These are phyloP conservation scores for Fusarium multiceps DNA, from an alignment of 2,329 filamentous ascomycete genomes.

Conservation along the genomic window DNA sequence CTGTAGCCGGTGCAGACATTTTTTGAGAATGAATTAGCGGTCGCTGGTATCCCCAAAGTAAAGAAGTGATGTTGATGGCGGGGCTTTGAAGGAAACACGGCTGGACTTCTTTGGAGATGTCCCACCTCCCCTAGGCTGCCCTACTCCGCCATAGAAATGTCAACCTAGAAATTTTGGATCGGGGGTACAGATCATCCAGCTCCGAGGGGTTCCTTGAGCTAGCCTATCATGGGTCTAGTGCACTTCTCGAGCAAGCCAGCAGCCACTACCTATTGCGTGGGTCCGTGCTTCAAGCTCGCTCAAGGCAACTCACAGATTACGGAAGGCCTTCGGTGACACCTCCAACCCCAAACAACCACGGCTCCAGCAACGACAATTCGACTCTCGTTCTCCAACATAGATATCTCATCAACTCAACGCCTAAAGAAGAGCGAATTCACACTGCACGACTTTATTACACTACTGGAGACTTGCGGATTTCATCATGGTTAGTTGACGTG, in stretches of 20 bases:
- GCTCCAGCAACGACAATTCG: constrained; percentile 35
- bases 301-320: constrained; percentile 57
- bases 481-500: constrained; percentile 56
- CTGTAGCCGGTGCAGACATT: constrained; percentile 57
- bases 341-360: constrained; percentile 47
- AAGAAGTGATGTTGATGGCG: constrained; percentile 46
- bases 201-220: constrained; percentile 47
- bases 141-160: constrained; percentile 52
- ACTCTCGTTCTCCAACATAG: constrained; percentile 20
- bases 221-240: constrained; percentile 43
- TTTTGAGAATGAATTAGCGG: constrained; percentile 48
- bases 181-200: constrained; percentile 55
- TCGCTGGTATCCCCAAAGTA: constrained; percentile 42
- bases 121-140: constrained; percentile 53
- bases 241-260: constrained; percentile 2
- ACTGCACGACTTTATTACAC: not conserved
- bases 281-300: constrained; percentile 53
- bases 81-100: constrained; percentile 49
- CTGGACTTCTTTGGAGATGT: constrained; percentile 52
- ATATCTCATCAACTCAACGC: constrained; percentile 3
- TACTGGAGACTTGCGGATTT: constrained; percentile 46
- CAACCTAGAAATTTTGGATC: constrained; percentile 55
- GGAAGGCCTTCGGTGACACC: constrained; percentile 52
- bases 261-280: constrained; percentile 38
- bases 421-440: not conserved